Conservation (phyloP, 805 yeast species). For the Myxozyma udenii region DNA sequence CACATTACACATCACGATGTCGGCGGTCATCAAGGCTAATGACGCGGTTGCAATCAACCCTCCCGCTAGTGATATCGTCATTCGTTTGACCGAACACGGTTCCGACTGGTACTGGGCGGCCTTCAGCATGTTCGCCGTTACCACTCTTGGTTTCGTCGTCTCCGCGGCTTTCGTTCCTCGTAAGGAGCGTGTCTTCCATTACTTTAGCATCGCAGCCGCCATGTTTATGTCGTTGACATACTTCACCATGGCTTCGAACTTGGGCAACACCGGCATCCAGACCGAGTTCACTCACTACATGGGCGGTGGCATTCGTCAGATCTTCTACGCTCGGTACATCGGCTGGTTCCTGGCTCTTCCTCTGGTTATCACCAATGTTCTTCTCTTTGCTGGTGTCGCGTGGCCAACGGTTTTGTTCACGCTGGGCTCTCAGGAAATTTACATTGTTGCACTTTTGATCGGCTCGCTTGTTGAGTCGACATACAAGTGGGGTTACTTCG, state of each 20-base stretch:
- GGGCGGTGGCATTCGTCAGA: conserved; percentile 47
- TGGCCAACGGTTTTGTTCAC: conserved; percentile 39
- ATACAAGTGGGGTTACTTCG: conserved; percentile 69
- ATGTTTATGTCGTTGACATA: conserved; percentile 48
- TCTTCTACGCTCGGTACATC: conserved; percentile 52
- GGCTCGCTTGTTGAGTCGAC: conserved; percentile 54
- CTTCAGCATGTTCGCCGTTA: conserved; percentile 48
- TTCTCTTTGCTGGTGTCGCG: conserved; percentile 38
- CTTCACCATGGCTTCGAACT: conserved; percentile 56
- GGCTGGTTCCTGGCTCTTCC: conserved; percentile 61
- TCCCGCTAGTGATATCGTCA: conserved; percentile 4
- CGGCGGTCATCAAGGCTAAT: conserved; percentile 6
- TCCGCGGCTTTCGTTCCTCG: conserved; percentile 36
- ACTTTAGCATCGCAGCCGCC: conserved; percentile 43
- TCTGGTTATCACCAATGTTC: conserved; percentile 39
- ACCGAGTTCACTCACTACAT: conserved; percentile 51
- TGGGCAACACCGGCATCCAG: conserved; percentile 51
- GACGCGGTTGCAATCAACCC: conserved; percentile 21
- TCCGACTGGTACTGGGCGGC: conserved; percentile 69
- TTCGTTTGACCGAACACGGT: conserved; percentile 52
- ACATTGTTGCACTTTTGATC: conserved; percentile 54
- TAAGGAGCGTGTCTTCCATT: conserved; percentile 35
- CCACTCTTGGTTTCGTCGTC: conserved; percentile 38
- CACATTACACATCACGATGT: too few relatives aligned
- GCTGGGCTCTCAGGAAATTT: conserved; percentile 44